These are phyloP conservation scores for Blastomyces percursus DNA, from an alignment of 2,329 filamentous ascomycete species.

Conservation along the genomic window DNA sequence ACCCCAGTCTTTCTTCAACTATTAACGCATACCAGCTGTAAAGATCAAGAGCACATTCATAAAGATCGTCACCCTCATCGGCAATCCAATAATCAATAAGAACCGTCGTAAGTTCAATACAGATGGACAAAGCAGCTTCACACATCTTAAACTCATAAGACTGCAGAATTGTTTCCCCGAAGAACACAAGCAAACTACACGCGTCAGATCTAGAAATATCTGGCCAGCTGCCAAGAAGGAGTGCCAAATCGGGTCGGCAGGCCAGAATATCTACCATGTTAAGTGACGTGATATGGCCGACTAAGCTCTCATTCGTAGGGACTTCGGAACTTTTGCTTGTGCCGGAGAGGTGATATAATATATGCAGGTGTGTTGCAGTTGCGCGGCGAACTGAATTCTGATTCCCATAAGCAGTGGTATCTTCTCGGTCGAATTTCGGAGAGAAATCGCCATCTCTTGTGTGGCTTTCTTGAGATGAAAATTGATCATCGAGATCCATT, in stretches of 20 bases:
- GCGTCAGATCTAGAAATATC: conserved; percentile 27
- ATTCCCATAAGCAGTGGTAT: conserved; percentile 24
- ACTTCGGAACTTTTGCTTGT: conserved; percentile 4
- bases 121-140: conserved; percentile 59
- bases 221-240: conserved; percentile 16
- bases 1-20: conserved; percentile 58
- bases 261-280: conserved; percentile 30
- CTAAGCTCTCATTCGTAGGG: conserved; percentile 13
- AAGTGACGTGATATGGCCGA: conserved; percentile 29
- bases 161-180: conserved; percentile 40
- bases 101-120: conserved; percentile 56
- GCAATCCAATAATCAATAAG: conserved; percentile 55
- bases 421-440: conserved; percentile 24
- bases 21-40: conserved; percentile 67
- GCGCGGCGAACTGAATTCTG: conserved; percentile 27
- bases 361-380: conserved; percentile 26
- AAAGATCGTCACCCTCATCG: conserved; percentile 46
- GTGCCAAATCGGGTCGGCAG: conserved; percentile 23
- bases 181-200: conserved; percentile 36
- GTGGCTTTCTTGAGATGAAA: conserved; percentile 21
- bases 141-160: conserved; percentile 57
- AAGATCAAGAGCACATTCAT: conserved; percentile 58
- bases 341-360: conserved; percentile 19
- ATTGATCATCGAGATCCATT: conserved; percentile 36
- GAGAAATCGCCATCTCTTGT: conserved; percentile 17